phyloP scores from a whole-genome alignment of 1,284 basidiomycete genomes.

The Moesziomyces sp. region DNA sequence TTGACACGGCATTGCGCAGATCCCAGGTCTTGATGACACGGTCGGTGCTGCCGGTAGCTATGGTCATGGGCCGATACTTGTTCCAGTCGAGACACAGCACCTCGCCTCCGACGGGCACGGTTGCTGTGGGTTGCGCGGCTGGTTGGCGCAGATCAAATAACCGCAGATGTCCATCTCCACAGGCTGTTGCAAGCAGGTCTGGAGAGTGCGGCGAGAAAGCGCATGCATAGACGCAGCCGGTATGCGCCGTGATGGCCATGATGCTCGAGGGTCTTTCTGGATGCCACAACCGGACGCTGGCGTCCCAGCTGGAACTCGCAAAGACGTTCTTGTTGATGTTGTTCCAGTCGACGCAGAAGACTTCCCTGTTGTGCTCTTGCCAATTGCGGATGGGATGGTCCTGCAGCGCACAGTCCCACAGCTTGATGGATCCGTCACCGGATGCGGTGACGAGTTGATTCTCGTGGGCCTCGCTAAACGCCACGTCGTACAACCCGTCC shows the following conservation, averaged over 20 bases:
- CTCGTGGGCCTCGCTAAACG: slow-evolving; percentile 93
- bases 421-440: slow-evolving; percentile 88
- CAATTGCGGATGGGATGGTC: slow-evolving; percentile 88
- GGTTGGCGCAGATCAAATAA: slow-evolving; percentile 58
- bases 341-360: slow-evolving; percentile 96
- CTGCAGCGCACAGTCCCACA: slow-evolving; percentile 91
- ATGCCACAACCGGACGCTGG: slow-evolving; percentile 87
- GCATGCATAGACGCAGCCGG: slow-evolving; percentile 86
- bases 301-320: slow-evolving; percentile 87
- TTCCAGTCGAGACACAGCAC: slow-evolving; percentile 87
- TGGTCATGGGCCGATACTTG: slow-evolving; percentile 82
- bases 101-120: slow-evolving; percentile 62
- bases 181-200: slow-evolving; percentile 81
- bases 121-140: slow-evolving; percentile 10
- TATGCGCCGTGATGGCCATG: slow-evolving; percentile 82
- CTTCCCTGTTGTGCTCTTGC: slow-evolving; percentile 92
- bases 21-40: slow-evolving; percentile 84
- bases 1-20: slow-evolving; percentile 60
- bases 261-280: slow-evolving; percentile 82
- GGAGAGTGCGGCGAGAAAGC: slow-evolving; percentile 91
- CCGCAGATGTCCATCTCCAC: slow-evolving; percentile 73
- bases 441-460: slow-evolving; percentile 89
- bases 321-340: slow-evolving; percentile 92
- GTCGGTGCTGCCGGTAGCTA: slow-evolving; percentile 85
- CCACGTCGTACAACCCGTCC: slow-evolving; percentile 89